Percentiles rank a stretch among this genome's conserved stretches.
Evolutionary conservation across 2,329 filamentous ascomycete genomes (phyloP).

Genomic region (Aspergillus novofumigatus): DNA sequence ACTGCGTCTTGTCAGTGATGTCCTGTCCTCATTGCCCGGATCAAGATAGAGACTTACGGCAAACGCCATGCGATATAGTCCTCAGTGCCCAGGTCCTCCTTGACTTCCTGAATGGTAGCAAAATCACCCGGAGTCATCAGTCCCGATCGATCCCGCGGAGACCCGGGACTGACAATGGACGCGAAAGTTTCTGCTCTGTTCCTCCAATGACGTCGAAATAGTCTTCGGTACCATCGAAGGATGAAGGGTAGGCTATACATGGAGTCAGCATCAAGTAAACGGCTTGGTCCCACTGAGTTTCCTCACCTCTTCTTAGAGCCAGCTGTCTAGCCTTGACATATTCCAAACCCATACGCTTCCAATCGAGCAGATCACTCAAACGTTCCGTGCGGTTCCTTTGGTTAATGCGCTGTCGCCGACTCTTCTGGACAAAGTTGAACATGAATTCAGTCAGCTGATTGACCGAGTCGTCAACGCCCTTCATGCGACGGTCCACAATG

Average conservation of each 20-base stretch:
- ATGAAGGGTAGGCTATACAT: constrained; percentile 70
- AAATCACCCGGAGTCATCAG: constrained; percentile 99
- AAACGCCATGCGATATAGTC: constrained; percentile 98
- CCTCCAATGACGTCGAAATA: constrained; percentile 89
- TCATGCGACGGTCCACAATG: constrained; percentile 91
- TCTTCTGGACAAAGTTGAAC: constrained; percentile 92
- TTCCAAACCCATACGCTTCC: constrained; percentile 99
- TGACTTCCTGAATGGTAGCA: constrained; percentile 89
- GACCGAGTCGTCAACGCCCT: constrained; percentile 95
- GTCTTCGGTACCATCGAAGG: constrained; percentile 71
- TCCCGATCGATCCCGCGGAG: constrained; percentile 80
- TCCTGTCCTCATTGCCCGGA: neutral
- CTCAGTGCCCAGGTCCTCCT: constrained; percentile 88
- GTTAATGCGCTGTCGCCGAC: constrained; percentile 94
- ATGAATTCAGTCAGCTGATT: constrained; percentile 90
- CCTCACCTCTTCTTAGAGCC: constrained; percentile 66
- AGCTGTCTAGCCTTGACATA: constrained; percentile 97
- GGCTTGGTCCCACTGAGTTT: too few relatives aligned
- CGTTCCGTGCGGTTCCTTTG: constrained; percentile 95
- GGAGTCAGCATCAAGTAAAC: constrained; percentile 13
- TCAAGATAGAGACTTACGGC: constrained; percentile 64
- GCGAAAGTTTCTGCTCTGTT: constrained; percentile 89
- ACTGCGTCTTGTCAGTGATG: constrained; percentile 25
- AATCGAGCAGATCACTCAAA: constrained; percentile 89
- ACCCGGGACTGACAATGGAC: constrained; percentile 89